phyloP scores from a whole-genome alignment of 1,284 basidiomycete species.

The Papiliotrema flavescens region DNA sequence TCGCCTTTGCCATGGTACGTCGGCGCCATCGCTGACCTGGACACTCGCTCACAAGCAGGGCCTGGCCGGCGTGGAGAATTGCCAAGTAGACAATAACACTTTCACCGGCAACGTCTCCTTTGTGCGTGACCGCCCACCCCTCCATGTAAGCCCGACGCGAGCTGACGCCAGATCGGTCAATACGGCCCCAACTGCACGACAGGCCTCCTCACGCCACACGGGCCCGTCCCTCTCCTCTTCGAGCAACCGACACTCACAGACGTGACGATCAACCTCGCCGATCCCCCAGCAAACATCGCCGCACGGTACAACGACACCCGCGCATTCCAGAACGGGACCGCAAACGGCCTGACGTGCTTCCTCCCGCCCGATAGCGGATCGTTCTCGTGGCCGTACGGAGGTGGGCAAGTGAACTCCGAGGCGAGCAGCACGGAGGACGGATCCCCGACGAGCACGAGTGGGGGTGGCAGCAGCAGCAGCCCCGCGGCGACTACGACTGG shows the following conservation, averaged over 20 bases:
- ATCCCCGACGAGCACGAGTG: neutral
- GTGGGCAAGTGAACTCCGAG: constrained; percentile 15
- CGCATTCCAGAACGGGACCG: constrained; percentile 29
- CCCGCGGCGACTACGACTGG: neutral
- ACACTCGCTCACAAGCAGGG: constrained; percentile 49
- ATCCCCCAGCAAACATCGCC: neutral
- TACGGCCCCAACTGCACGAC: constrained; percentile 66
- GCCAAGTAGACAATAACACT: constrained; percentile 62
- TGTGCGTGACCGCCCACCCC: constrained; percentile 18
- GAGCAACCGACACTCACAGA: constrained; percentile 21
- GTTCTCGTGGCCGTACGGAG: constrained; percentile 32
- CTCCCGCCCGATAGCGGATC: constrained; percentile 14
- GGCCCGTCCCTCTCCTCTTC: constrained; percentile 26
- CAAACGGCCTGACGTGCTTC: constrained; percentile 35
- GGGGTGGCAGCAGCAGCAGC: neutral
- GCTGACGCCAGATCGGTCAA: constrained; percentile 55
- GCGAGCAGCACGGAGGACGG: neutral
- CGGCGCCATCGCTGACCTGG: neutral
- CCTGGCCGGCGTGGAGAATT: constrained; percentile 61
- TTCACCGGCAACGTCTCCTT: constrained; percentile 70
- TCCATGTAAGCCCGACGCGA: neutral
- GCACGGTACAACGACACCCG: constrained; percentile 1
- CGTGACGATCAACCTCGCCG: constrained; percentile 22
- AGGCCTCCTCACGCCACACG: constrained; percentile 49
- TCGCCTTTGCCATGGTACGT: constrained; percentile 36